Conservation (phyloP, 2,329 filamentous ascomycete species). For the Aureobasidium sp. region DNA sequence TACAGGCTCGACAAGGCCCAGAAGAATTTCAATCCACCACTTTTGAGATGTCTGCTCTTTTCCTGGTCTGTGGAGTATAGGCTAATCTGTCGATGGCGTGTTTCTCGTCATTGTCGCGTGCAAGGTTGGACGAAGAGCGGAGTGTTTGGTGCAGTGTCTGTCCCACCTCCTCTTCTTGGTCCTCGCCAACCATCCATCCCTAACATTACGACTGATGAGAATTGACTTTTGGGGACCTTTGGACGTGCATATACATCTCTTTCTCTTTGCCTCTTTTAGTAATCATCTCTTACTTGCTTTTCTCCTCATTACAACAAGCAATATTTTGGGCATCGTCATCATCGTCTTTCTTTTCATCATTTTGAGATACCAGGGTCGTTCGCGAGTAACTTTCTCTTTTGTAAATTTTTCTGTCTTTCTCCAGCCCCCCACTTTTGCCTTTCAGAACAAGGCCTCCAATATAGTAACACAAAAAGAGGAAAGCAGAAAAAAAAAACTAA, state of each 20-base stretch:
- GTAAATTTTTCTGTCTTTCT: conserved; percentile 13
- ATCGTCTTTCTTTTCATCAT: neutral
- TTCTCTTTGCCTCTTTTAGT: neutral
- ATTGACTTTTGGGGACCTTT: neutral
- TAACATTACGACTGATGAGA: neutral
- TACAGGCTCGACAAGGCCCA: neutral
- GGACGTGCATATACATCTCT: neutral
- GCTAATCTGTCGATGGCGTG: neutral
- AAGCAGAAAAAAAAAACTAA: neutral
- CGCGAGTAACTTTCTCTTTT: conserved; percentile 5
- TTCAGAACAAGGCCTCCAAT: neutral
- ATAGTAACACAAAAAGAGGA: neutral
- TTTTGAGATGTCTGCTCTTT: neutral
- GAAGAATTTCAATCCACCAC: neutral
- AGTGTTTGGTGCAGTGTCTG: neutral
- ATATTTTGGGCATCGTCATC: neutral
- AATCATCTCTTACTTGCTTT: neutral
- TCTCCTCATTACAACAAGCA: neutral
- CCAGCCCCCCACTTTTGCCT: neutral
- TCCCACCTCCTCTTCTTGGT: neutral
- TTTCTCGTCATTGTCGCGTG: neutral
- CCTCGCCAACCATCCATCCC: neutral
- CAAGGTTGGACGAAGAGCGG: neutral
- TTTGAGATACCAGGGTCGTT: neutral
- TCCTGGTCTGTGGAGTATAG: neutral